These are phyloP conservation scores for Coleophoma eucalyptorum DNA, from an alignment of 2,329 filamentous ascomycete genomes.

Conservation along the genomic window DNA sequence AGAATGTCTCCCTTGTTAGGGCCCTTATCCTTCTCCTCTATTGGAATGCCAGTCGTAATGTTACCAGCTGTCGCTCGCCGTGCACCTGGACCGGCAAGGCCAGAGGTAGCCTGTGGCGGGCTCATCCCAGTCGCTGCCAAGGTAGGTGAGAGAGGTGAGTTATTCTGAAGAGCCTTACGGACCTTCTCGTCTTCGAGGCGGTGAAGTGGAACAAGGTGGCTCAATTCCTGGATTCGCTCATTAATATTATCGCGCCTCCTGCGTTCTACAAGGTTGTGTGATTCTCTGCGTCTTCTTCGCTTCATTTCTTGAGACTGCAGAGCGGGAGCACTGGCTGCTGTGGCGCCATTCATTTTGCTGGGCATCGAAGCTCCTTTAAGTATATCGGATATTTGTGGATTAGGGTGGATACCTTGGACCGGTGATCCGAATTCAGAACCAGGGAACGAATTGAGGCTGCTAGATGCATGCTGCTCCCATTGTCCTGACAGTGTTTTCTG, in stretches of 20 bases:
- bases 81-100: conserved; percentile 80
- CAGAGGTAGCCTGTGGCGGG: conserved; percentile 77
- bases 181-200: conserved; percentile 96
- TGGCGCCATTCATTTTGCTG: conserved; percentile 63
- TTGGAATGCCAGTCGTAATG: conserved; percentile 86
- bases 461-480: conserved; percentile 80
- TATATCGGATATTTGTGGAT: conserved; percentile 81
- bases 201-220: conserved; percentile 86
- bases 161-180: conserved; percentile 89
- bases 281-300: conserved; percentile 84
- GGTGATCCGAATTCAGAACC: conserved; percentile 90
- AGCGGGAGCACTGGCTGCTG: conserved; percentile 19
- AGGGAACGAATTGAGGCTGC: conserved; percentile 79
- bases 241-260: conserved; percentile 97
- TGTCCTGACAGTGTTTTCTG: conserved; percentile 84
- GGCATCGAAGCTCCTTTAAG: conserved; percentile 89
- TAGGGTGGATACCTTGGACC: conserved; percentile 58
- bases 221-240: conserved; percentile 94
- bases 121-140: conserved; percentile 59
- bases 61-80: conserved; percentile 74
- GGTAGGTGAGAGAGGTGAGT: conserved; percentile 82
- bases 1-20: conserved; percentile 99
- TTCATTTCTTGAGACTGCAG: conserved; percentile 89
- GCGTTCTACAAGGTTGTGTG: conserved; percentile 94
- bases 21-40: conserved; percentile 97